Base-by-base conservation (phyloP, 2,329 filamentous ascomycete species). In the Keithomyces neogunnii region DNA sequence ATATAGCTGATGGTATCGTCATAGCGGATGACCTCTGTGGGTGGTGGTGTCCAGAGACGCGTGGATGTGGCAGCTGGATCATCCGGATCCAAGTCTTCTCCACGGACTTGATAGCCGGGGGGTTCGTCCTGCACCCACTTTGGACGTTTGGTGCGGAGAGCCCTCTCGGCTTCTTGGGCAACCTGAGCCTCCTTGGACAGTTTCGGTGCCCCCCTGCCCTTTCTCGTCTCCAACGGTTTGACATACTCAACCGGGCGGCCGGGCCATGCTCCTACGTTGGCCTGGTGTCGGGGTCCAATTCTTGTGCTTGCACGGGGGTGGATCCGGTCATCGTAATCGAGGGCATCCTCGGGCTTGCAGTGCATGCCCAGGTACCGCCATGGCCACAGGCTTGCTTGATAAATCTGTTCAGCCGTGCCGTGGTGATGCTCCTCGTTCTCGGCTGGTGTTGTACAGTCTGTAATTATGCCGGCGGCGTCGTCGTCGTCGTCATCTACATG, bases 301-400 rank as follows among this genome's bases (percentile, higher is more conserved):
- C 93, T 86, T 51, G 93, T 97, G 64, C 91, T 95, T 13, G 93
- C 92, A 57, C 93, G 86, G 7, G 93, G 93, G 64, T 97, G 97
- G 57, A 99, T 97, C 57, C 93, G 85, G 67, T 99, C 93, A 63
- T 99, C 93, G 64, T 96, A 95, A 66, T 99, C 93, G 32, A 99
- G 75, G 0, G 89, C 93, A 71, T 99, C 93, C 67, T 97, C 91
- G 1, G 93, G 87, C 58, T 90, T 88, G 69, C 91, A 96, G 69
- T 99, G 93, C 59, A 96, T 90, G 38, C 93, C 93, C 5, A 99
- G 73, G 67, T 99, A 99, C 54, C 93, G 83, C 73, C 93, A 97
- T 2, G 90, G 91, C 93, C 93, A 99, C 62, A 96, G 81, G 62
- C 89, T 93, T 33, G 92, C 90, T 59, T 96, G 87, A 53, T 93